Evolutionary conservation across 495 filamentous ascomycete genomes (phyloP), one percentile per base, ranked within the genome.

Genomic region (Aspergillus campestris): DNA sequence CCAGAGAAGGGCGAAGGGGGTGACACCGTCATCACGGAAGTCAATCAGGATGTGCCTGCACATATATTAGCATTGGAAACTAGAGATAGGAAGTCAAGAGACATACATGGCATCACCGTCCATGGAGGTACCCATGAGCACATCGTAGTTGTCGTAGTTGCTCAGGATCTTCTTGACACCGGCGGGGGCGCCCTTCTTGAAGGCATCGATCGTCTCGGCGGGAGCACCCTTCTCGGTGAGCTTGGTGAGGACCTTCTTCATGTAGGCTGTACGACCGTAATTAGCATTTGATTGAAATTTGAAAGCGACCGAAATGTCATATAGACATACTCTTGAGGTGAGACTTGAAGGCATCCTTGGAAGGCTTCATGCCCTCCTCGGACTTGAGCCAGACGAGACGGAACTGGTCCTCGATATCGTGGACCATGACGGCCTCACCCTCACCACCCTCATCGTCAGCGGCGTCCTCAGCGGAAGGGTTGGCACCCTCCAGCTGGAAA

Each of bases 141-240:
- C 87, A 57, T 97, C 92, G 64, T 81, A 95, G 75, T 98, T 84
- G 71, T 91, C 87, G 77, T 94, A 95, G 69, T 83, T 89, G 66
- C 52, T 71, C 34, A 84, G 57, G 59, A 95, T 79, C 70, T 89
- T 87, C 69, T 85, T 79, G 69, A 86, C 84, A 60, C 80, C 90
- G 14, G 38, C 70, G 46, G 70, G 58, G 38, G 88, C 87, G 51
- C 78, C 77, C 47, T 66, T 75, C 77, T 96, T 85, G 74, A 94
- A 95, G 9, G 67, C 73, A 47, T 79, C 77, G 67, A 95, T 72
- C 35, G 77, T 74, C 18, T 80, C 82, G 0, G 76, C 76, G 49
- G 71, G 57, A 34, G 79, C 77, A 50, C 76, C 79, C 10, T 61
- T 71, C 40, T 72, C 79, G 65, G 80, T 72, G 53, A 95, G 74